Conservation (phyloP, 768 basidiomycete species). For the Mycena chlorophos region DNA sequence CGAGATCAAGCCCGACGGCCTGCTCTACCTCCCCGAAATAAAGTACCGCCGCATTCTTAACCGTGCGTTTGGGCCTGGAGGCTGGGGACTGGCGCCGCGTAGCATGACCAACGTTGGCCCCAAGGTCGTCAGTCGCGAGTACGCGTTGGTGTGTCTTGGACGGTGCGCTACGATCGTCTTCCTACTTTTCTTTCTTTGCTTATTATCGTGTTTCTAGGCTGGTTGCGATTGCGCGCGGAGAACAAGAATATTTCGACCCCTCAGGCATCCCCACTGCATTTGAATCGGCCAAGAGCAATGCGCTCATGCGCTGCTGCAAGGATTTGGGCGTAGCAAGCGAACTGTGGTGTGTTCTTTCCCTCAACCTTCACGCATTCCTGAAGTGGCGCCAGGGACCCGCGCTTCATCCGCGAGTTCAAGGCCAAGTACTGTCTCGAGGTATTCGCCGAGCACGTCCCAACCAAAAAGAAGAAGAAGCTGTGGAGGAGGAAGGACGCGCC, state of each 20-base stretch:
- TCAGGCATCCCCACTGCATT: slow-evolving; percentile 89
- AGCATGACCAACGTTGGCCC: slow-evolving; percentile 89
- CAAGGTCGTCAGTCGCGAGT: slow-evolving; percentile 88
- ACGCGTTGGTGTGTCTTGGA: slow-evolving; percentile 91
- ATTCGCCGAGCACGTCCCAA: slow-evolving; percentile 78
- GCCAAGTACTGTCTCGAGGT: slow-evolving; percentile 79
- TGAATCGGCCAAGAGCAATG: slow-evolving; percentile 95
- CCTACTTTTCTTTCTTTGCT: neutral
- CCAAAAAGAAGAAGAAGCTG: slow-evolving; percentile 92
- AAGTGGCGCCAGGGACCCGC: slow-evolving; percentile 72
- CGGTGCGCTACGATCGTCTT: slow-evolving; percentile 48
- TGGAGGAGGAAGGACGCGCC: slow-evolving; percentile 87
- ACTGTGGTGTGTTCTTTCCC: slow-evolving; percentile 67
- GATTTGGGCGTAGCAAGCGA: slow-evolving; percentile 95
- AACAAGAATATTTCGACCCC: slow-evolving; percentile 95
- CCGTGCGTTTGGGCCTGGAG: slow-evolving; percentile 93
- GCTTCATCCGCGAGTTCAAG: slow-evolving; percentile 94
- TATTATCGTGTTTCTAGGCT: slow-evolving; percentile 59
- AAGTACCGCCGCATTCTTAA: slow-evolving; percentile 93
- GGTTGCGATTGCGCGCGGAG: slow-evolving; percentile 88
- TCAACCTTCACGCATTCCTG: too few species aligned
- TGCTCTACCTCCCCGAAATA: slow-evolving; percentile 95
- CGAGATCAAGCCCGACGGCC: slow-evolving; percentile 94
- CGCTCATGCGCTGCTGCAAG: slow-evolving; percentile 96
- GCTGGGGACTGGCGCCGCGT: slow-evolving; percentile 94